Percentiles rank a stretch among this genome's conserved stretches.
These are phyloP conservation scores for Bruguiera gymnorhiza DNA, from an alignment of 345 rosid genomes.

Conservation along the genomic window DNA sequence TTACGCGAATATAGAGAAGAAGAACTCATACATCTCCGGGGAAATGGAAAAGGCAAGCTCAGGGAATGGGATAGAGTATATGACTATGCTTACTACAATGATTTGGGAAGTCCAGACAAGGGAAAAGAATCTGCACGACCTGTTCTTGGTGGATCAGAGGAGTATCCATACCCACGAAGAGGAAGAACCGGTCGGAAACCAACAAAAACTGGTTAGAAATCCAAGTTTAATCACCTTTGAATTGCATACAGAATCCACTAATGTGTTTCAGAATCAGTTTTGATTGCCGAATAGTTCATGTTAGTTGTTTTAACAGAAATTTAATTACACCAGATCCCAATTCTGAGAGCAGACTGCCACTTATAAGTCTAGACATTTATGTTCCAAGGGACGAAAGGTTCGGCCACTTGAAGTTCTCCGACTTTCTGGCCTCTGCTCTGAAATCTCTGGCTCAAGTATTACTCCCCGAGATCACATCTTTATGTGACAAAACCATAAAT, in stretches of 20 bases:
- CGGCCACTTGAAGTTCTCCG: slow-evolving; percentile 72
- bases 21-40: slow-evolving; percentile 66
- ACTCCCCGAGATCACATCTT: slow-evolving; percentile 58
- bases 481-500: slow-evolving; percentile 69
- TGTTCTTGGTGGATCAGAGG: slow-evolving; percentile 66
- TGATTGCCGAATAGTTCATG: background rate
- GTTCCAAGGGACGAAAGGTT: slow-evolving; percentile 93
- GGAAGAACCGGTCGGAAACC: slow-evolving; percentile 79
- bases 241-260: background rate
- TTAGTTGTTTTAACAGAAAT: slow-evolving; percentile 12
- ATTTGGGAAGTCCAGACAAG: slow-evolving; percentile 75
- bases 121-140: slow-evolving; percentile 53
- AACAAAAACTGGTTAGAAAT: slow-evolving; percentile 50
- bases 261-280: background rate
- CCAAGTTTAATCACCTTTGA: slow-evolving; percentile 1
- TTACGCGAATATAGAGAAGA: slow-evolving; percentile 58
- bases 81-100: slow-evolving; percentile 82
- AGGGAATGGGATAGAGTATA: slow-evolving; percentile 95
- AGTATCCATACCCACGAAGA: slow-evolving; percentile 80
- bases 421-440: slow-evolving; percentile 74
- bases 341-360: slow-evolving; percentile 63
- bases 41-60: slow-evolving; percentile 53
- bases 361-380: slow-evolving; percentile 66
- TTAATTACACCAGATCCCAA: slow-evolving; percentile 47
- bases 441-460: slow-evolving; percentile 66